Conservation (phyloP, 768 basidiomycete genomes). For the Gyrodon lividus region DNA sequence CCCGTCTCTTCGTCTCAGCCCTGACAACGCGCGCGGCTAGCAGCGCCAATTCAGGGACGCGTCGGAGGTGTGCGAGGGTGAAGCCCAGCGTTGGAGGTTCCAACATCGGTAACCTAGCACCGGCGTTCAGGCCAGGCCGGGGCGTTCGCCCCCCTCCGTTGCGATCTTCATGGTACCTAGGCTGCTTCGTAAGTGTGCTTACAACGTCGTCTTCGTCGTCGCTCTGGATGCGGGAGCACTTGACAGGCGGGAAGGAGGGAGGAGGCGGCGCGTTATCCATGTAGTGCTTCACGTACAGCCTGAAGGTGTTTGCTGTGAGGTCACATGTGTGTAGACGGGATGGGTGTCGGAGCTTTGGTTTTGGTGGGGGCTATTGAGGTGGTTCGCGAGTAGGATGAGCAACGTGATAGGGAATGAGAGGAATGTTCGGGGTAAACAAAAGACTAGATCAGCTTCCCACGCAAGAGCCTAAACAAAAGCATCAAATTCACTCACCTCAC, state of each 20-base stretch:
- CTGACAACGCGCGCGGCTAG: slow-evolving; percentile 65
- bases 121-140: background rate
- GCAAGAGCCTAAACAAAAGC: background rate
- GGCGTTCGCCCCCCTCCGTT: slow-evolving; percentile 13
- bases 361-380: slow-evolving; percentile 13
- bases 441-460: background rate
- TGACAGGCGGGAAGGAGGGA: background rate
- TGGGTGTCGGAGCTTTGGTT: slow-evolving; percentile 66
- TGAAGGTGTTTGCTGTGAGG: slow-evolving; percentile 69
- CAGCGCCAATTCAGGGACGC: slow-evolving; percentile 68
- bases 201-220: background rate
- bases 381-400: background rate
- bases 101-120: background rate
- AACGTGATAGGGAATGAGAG: background rate
- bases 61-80: slow-evolving; percentile 71
- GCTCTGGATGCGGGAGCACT: slow-evolving; percentile 1
- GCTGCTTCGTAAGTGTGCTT: slow-evolving; percentile 36
- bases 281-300: slow-evolving; percentile 76
- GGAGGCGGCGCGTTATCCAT: slow-evolving; percentile 54
- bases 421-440: background rate
- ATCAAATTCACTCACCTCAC: background rate
- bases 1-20: slow-evolving; percentile 56
- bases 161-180: slow-evolving; percentile 7
- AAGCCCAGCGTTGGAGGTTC: slow-evolving; percentile 42
- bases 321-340: slow-evolving; percentile 64